A percentile compares a stretch with the other conserved stretches of the same genome.
phyloP scores from a whole-genome alignment of 176 grass and related monocot species.

The Musa acuminata region DNA sequence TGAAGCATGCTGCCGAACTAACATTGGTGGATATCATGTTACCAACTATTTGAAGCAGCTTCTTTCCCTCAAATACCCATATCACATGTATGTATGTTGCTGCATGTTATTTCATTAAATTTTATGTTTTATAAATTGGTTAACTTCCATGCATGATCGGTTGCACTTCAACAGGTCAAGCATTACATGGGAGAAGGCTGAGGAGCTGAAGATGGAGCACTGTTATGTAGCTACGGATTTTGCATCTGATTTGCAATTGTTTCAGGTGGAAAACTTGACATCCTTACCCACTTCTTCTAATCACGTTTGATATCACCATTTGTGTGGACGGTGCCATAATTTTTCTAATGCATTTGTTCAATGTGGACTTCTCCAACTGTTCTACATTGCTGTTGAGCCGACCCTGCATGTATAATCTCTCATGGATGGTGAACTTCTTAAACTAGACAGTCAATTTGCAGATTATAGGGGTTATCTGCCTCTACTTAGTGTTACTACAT shows the following conservation, averaged over 20 bases:
- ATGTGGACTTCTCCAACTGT: too few species aligned
- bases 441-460: not conserved
- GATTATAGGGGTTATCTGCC: not conserved
- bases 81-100: constrained; percentile 55
- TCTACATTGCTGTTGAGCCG: too few species aligned
- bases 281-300: constrained; percentile 8
- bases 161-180: constrained; percentile 49
- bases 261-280: constrained; percentile 44
- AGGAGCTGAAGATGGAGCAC: constrained; percentile 93
- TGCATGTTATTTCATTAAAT: constrained; percentile 25
- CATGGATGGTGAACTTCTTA: not conserved
- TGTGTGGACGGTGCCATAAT: not conserved
- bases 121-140: constrained; percentile 15
- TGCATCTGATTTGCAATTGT: constrained; percentile 67
- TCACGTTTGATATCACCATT: constrained; percentile 13
- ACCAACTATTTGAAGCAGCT: constrained; percentile 96
- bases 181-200: constrained; percentile 87
- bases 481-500: not conserved
- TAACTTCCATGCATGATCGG: constrained; percentile 20
- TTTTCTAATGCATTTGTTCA: not conserved
- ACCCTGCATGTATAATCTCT: too few species aligned
- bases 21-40: constrained; percentile 77
- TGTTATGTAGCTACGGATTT: constrained; percentile 81
- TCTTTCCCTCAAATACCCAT: constrained; percentile 91
- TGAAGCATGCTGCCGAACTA: constrained; percentile 79